Conservation (phyloP, 2,329 filamentous ascomycete species). For the Botrytis cinerea region DNA sequence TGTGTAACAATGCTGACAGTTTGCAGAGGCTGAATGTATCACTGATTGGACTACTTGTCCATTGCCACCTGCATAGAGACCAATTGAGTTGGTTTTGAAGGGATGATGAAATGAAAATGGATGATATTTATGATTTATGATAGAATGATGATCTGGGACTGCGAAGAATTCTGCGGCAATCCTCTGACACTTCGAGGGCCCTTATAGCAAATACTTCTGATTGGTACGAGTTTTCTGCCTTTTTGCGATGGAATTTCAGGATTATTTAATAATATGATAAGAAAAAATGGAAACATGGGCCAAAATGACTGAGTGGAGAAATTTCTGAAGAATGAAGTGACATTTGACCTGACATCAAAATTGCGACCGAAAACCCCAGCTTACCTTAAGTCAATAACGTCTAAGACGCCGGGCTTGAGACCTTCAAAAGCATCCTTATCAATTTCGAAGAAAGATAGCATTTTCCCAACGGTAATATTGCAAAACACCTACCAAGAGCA, state of each 20-base stretch:
- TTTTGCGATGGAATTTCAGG: neutral
- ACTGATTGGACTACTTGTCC: conserved; percentile 15
- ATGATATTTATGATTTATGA: conserved; percentile 3
- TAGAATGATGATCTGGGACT: neutral
- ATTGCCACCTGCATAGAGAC: conserved; percentile 6
- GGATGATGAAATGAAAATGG: neutral
- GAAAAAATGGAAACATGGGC: neutral
- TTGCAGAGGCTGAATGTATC: conserved; percentile 7
- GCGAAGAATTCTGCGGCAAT: neutral
- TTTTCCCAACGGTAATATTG: neutral
- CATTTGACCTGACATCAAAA: too few relatives aligned
- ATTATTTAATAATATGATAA: neutral
- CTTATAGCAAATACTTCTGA: neutral
- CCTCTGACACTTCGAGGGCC: neutral
- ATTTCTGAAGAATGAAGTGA: neutral
- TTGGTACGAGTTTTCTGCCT: neutral
- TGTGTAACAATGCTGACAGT: neutral
- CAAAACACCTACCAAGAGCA: neutral
- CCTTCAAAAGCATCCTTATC: neutral
- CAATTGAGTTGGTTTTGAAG: neutral
- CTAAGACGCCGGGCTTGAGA: too few relatives aligned
- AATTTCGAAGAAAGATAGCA: neutral
- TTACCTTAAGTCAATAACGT: neutral
- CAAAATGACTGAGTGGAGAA: neutral
- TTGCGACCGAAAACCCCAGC: neutral